Evolutionary conservation across 108 stramenopile species (phyloP).

Genomic region (Discostella stelligeroides): DNA sequence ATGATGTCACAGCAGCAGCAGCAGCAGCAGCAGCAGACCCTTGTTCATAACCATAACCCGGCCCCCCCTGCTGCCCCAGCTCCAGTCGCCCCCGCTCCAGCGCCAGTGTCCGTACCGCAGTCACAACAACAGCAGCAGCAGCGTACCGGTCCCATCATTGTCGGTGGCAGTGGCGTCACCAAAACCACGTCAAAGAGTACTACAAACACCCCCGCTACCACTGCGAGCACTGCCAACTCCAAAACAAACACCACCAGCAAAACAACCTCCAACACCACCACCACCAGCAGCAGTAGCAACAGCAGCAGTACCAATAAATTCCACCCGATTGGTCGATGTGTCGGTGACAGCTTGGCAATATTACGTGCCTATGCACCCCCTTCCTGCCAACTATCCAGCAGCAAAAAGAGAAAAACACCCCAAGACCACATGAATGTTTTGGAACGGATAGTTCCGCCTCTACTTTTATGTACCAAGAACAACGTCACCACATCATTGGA

Average conservation of each 20-base stretch:
- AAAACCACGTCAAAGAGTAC: background rate
- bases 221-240: background rate
- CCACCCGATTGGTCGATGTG: slow-evolving; percentile 9
- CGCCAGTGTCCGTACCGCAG: slow-evolving; percentile 3
- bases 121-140: slow-evolving; percentile 13
- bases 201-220: background rate
- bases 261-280: background rate
- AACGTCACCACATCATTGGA: background rate
- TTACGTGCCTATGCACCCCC: slow-evolving; percentile 1
- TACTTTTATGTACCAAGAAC: slow-evolving; percentile 10
- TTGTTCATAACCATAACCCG: no score
- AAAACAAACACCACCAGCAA: background rate
- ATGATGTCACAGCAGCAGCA: background rate
- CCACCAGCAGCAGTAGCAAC: background rate
- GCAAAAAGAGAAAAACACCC: slow-evolving; percentile 9
- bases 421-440: slow-evolving; percentile 8
- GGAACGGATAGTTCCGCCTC: slow-evolving; percentile 27
- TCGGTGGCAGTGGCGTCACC: slow-evolving; percentile 7
- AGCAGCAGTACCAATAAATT: background rate
- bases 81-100: slow-evolving; percentile 9
- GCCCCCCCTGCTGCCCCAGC: slow-evolving; percentile 1
- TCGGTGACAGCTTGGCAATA: background rate
- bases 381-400: background rate
- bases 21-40: background rate
- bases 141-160: slow-evolving; percentile 7